These are phyloP conservation scores for Podospora pseudopauciseta DNA, from an alignment of 495 filamentous ascomycete species.

Conservation along the genomic window DNA sequence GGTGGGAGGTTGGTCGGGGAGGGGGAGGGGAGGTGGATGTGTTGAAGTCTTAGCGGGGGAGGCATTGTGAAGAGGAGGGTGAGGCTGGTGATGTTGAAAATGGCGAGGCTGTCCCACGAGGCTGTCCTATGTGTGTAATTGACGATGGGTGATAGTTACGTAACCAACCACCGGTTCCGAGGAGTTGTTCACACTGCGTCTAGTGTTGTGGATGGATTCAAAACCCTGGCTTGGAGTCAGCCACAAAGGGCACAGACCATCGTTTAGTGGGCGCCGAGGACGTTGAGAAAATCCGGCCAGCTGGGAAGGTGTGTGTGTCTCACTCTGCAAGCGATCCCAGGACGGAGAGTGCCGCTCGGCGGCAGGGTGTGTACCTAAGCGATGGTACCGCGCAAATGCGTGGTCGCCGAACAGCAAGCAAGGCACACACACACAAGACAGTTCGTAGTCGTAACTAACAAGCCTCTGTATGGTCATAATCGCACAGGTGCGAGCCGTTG, in stretches of 20 bases:
- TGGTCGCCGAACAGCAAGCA: background rate
- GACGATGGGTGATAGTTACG: background rate
- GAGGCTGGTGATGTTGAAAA: background rate
- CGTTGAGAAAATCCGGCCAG: background rate
- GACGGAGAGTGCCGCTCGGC: background rate
- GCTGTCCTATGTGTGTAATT: background rate
- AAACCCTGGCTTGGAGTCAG: background rate
- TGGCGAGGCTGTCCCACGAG: background rate
- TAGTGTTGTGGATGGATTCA: background rate
- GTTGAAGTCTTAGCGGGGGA: constrained; percentile 50
- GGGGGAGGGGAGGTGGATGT: constrained; percentile 62
- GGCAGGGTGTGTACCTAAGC: background rate
- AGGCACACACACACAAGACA: background rate
- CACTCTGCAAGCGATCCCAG: background rate
- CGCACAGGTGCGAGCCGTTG: background rate
- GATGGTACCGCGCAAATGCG: background rate
- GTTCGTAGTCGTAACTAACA: background rate
- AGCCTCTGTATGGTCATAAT: background rate
- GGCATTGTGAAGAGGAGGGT: background rate
- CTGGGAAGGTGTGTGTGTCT: background rate
- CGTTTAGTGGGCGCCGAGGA: background rate
- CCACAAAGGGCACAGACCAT: background rate
- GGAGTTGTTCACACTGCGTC: background rate
- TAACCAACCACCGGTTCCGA: background rate
- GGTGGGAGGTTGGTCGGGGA: constrained; percentile 31